Conservation (phyloP, 2,329 filamentous ascomycete species). For the Colletotrichum filicis region DNA sequence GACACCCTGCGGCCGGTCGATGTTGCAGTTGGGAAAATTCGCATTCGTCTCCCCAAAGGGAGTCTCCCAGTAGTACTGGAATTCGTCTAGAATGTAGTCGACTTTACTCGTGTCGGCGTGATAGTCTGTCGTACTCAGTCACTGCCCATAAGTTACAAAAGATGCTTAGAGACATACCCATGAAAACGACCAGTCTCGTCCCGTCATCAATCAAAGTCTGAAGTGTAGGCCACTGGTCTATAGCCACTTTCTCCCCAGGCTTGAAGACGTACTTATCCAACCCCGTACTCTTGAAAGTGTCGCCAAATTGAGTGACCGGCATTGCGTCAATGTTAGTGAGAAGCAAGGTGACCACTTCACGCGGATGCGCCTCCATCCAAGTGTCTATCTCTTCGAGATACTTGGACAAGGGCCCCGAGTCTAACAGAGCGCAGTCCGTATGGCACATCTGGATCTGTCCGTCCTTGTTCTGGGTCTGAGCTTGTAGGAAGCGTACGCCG, state of each 20-base stretch:
- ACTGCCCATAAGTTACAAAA: not conserved
- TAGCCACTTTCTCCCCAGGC: constrained; percentile 53
- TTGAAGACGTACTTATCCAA: constrained; percentile 68
- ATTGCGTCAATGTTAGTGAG: constrained; percentile 72
- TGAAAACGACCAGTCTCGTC: constrained; percentile 76
- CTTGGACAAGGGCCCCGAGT: constrained; percentile 65
- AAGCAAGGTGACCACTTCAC: constrained; percentile 72
- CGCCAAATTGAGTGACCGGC: constrained; percentile 63
- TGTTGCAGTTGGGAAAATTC: constrained; percentile 71
- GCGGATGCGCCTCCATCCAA: constrained; percentile 68
- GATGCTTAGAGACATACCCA: constrained; percentile 58
- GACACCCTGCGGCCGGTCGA: constrained; percentile 67
- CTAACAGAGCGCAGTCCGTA: constrained; percentile 68
- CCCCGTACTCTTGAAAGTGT: constrained; percentile 64
- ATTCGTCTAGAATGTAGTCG: constrained; percentile 74
- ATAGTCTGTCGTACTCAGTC: constrained; percentile 62
- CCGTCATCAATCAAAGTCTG: constrained; percentile 70
- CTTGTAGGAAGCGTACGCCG: constrained; percentile 73
- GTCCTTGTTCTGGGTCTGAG: constrained; percentile 68
- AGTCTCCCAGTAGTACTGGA: constrained; percentile 78
- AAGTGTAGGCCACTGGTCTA: constrained; percentile 76
- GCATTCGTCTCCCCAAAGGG: constrained; percentile 71
- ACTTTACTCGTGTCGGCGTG: constrained; percentile 58
- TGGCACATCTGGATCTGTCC: constrained; percentile 71
- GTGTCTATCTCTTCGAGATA: constrained; percentile 68